Conservation (phyloP, 2,329 filamentous ascomycete genomes). For the Microascus cirrosus region DNA sequence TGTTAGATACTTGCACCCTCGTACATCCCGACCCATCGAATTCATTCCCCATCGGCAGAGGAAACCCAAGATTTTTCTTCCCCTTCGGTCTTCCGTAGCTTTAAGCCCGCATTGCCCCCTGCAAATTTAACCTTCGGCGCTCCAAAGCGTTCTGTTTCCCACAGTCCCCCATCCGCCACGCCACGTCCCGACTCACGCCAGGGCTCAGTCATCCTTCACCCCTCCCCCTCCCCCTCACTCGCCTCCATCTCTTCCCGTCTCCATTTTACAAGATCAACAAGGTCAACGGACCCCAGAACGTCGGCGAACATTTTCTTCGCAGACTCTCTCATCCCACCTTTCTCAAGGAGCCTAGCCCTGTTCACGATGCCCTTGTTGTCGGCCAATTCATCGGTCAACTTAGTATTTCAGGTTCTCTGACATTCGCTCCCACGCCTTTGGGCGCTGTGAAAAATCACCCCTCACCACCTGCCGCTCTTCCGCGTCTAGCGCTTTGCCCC, state of each 20-base stretch:
- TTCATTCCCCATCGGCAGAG: too few relatives aligned
- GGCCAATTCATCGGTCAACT: neutral
- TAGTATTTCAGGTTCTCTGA: conserved; percentile 4
- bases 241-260: neutral
- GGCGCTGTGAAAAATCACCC: neutral
- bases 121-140: too few relatives aligned
- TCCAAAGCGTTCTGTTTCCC: too few relatives aligned
- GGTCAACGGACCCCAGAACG: neutral
- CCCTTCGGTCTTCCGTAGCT: too few relatives aligned
- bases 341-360: neutral
- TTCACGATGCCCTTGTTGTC: conserved; percentile 3
- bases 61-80: too few relatives aligned
- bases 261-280: neutral
- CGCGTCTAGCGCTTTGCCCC: too few relatives aligned
- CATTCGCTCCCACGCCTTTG: neutral
- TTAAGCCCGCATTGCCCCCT: too few relatives aligned
- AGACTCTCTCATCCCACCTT: neutral
- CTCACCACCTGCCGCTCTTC: neutral
- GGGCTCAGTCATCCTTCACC: neutral
- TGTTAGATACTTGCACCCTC: too few relatives aligned
- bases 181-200: too few relatives aligned
- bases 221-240: neutral
- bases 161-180: too few relatives aligned
- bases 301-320: neutral
- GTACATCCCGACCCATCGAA: too few relatives aligned